Base-by-base conservation (phyloP, 805 yeast genomes). In the Wickerhamomyces queroliae region DNA sequence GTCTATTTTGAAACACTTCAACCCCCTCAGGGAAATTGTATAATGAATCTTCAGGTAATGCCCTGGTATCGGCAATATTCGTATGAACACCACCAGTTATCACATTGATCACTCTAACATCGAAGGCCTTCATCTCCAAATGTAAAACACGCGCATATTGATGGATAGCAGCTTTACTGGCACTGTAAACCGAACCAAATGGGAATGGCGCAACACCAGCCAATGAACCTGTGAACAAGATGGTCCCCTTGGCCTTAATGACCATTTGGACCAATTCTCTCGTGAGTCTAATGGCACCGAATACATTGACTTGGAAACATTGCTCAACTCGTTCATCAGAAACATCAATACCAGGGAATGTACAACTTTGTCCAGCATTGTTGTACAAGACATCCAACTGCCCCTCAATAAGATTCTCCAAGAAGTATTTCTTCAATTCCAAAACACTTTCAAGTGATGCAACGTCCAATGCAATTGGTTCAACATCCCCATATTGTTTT, bases 81-180 rank as follows among this genome's bases (percentile, higher is more conserved):
- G 93, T 82, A 18, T 64, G 62, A 23, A 85, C 93, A 27, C 85
- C 91, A 23, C 95, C 95, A 8, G 93, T 84, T 30, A 83, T 61
- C 11, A 80, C 68, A 49, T 81, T 80, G 43, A 82, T 66, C 0
- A 85, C 91, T 36, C 76, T 67, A 5, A 85, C 91, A 13, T 73
- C 83, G 50, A 83, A 80, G 4, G 87, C 83, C 54, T 75, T 74
- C 71, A 85, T 56, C 58, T 85, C 95, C 20, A 79, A 53, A 38
- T 80, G 73, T 40, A 85, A 61, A 2, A 70, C 71, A 30, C 75
- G 71, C 0, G 87, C 83, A 52, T 78, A 85, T 48, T 75, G 80
- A 47, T 83, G 87, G 41, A 85, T 76, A 0, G 91, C 90, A 6
- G 90, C 87, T 52, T 85, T 85, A 1, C 83, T 58, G 1, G 90